Conservation (phyloP, 1,139 yeast genomes). For the Pichia sp. region DNA sequence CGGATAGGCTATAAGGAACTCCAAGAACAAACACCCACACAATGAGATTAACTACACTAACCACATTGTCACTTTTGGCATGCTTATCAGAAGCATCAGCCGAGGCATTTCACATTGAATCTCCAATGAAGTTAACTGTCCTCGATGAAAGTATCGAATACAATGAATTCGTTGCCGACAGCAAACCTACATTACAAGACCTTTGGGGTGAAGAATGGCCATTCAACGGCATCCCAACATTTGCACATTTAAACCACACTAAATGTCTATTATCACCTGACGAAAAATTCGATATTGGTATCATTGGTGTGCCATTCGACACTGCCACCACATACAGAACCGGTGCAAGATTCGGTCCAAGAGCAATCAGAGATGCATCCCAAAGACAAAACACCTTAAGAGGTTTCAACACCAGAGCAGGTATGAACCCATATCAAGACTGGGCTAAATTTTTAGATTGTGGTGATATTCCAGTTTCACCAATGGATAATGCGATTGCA, state of each 20-base stretch:
- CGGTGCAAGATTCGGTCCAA: conserved; percentile 81
- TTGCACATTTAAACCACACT: conserved; percentile 65
- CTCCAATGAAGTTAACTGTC: neutral
- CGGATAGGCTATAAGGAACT: no score
- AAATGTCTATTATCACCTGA: conserved; percentile 54
- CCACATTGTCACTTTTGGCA: neutral
- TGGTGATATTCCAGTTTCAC: conserved; percentile 80
- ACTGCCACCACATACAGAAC: conserved; percentile 73
- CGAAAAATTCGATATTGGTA: conserved; percentile 56
- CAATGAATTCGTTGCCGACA: neutral
- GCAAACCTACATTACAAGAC: conserved; percentile 42
- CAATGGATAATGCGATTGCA: conserved; percentile 72
- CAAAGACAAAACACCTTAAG: conserved; percentile 66
- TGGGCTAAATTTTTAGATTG: conserved; percentile 76
- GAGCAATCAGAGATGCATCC: conserved; percentile 70
- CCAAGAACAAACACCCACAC: neutral
- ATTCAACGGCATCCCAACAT: conserved; percentile 67
- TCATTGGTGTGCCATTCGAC: conserved; percentile 77
- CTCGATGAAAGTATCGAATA: neutral
- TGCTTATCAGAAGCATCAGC: neutral
- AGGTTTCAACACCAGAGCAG: conserved; percentile 69
- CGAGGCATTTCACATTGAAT: neutral
- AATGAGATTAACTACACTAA: neutral
- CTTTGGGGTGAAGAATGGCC: conserved; percentile 70
- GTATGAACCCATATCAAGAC: conserved; percentile 57